These are phyloP conservation scores for Botrytis hyacinthi DNA, from an alignment of 2,329 filamentous ascomycete genomes.

Conservation along the genomic window DNA sequence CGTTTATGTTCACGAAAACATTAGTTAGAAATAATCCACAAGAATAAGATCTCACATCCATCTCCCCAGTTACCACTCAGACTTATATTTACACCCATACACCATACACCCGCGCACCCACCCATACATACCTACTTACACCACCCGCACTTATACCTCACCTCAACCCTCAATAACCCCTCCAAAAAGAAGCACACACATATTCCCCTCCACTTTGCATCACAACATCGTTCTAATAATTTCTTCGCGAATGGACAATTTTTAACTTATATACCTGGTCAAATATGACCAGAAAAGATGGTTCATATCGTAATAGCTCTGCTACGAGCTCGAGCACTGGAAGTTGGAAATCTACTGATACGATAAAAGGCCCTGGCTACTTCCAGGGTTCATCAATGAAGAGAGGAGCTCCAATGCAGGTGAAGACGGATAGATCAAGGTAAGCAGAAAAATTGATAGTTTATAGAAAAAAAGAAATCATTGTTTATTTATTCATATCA, in stretches of 20 bases:
- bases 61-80: background rate
- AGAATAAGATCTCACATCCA: background rate
- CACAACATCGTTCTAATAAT: background rate
- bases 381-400: constrained; percentile 35
- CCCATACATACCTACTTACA: background rate
- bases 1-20: background rate
- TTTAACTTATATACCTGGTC: constrained; percentile 33
- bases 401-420: constrained; percentile 44
- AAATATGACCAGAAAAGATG: constrained; percentile 67
- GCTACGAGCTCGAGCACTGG: constrained; percentile 63
- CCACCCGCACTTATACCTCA: background rate
- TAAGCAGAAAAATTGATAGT: constrained; percentile 26
- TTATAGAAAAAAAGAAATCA: background rate
- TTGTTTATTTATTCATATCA: constrained; percentile 24
- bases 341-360: constrained; percentile 66
- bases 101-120: background rate
- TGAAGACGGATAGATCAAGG: constrained; percentile 54
- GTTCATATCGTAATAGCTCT: constrained; percentile 59
- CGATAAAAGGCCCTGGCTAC: constrained; percentile 48
- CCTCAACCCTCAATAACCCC: constrained; percentile 7
- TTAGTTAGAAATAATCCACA: background rate
- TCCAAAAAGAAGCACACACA: constrained; percentile 6
- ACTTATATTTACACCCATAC: background rate
- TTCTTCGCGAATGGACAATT: constrained; percentile 32
- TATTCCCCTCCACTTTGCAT: constrained; percentile 6